Percentiles rank a stretch among this genome's conserved stretches.
These are phyloP conservation scores for Echium plantagineum DNA, from an alignment of 257 asterid genomes.

Conservation along the genomic window DNA sequence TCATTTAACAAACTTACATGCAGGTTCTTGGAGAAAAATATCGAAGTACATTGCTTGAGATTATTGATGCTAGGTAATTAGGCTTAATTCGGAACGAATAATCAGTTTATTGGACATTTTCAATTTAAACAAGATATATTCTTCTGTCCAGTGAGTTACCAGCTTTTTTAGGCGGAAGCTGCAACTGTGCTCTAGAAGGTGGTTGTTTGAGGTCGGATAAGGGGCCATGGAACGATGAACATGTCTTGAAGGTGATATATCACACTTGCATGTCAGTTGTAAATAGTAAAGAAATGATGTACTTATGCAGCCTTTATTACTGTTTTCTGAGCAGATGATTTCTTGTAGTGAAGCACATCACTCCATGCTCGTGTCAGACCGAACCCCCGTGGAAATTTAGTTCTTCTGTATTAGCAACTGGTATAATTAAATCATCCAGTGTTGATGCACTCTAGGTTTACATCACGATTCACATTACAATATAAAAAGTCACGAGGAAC, in stretches of 20 bases:
- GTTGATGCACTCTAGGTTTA: too few relatives aligned
- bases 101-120: neutral
- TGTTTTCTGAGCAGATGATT: constrained; percentile 10
- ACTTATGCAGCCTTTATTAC: neutral
- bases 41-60: constrained; percentile 38
- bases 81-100: neutral
- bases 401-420: neutral
- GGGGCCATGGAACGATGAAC: constrained; percentile 50
- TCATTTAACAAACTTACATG: constrained; percentile 1
- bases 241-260: constrained; percentile 8
- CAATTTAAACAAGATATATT: neutral
- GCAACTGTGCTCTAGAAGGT: constrained; percentile 38
- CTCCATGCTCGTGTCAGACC: constrained; percentile 1
- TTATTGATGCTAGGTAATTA: constrained; percentile 37
- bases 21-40: constrained; percentile 47
- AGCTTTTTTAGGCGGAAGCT: constrained; percentile 47
- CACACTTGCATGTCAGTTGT: neutral
- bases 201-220: constrained; percentile 49
- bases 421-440: constrained; percentile 1
- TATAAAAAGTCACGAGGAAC: neutral
- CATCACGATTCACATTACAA: too few relatives aligned
- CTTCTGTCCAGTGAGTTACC: constrained; percentile 43
- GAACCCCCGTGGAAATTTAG: neutral
- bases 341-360: constrained; percentile 9
- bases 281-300: neutral